A percentile compares a stretch with the other conserved stretches of the same genome.
phyloP scores from a whole-genome alignment of 805 yeast species.

The Metschnikowia arizonensis region DNA sequence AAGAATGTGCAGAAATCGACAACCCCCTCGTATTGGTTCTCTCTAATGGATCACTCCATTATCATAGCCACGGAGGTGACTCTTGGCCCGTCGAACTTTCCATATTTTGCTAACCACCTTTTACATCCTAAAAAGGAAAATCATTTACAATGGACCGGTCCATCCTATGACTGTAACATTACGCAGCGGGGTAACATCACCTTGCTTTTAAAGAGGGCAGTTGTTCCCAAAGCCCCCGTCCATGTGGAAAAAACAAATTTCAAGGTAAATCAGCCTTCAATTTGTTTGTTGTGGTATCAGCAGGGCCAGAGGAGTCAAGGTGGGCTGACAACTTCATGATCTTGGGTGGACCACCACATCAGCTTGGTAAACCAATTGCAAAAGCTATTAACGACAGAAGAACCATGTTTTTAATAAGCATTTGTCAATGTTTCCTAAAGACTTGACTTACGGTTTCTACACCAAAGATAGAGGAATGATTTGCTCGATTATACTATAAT shows the following conservation, averaged over 20 bases:
- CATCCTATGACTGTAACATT: too few species aligned
- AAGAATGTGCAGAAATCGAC: too few species aligned
- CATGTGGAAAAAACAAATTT: constrained; percentile 84
- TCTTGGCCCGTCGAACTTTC: too few species aligned
- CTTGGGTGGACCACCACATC: constrained; percentile 90
- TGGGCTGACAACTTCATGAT: constrained; percentile 94
- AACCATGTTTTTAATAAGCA: constrained; percentile 91
- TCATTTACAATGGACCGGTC: too few species aligned
- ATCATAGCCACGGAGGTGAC: too few species aligned
- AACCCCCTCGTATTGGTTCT: too few species aligned
- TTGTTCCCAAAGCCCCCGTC: constrained; percentile 71
- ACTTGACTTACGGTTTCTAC: constrained; percentile 91
- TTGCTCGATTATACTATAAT: constrained; percentile 82
- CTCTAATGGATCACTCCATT: too few species aligned
- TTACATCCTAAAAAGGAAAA: too few species aligned
- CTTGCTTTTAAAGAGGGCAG: too few species aligned
- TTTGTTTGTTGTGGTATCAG: constrained; percentile 94
- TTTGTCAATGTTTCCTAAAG: constrained; percentile 98
- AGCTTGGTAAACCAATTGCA: constrained; percentile 95
- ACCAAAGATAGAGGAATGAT: constrained; percentile 57
- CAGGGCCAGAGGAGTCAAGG: constrained; percentile 93
- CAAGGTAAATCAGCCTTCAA: constrained; percentile 86
- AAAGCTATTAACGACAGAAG: constrained; percentile 84
- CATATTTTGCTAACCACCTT: too few species aligned
- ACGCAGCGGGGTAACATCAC: too few species aligned